Base-by-base conservation (phyloP, 768 basidiomycete species). In the Tremella yokohamensis region DNA sequence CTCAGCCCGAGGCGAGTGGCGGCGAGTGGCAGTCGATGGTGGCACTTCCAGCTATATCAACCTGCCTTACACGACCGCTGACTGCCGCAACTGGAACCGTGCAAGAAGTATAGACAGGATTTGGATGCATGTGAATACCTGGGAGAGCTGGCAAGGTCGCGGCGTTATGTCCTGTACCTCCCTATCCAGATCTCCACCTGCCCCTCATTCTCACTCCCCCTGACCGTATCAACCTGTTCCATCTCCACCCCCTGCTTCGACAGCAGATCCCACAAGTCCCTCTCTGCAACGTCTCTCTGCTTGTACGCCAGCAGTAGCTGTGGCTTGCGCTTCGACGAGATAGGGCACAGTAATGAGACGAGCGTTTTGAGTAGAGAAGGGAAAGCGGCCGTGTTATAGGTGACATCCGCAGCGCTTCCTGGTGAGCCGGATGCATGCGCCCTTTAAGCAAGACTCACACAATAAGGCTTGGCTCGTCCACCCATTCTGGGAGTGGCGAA, bases 311-410 rank as follows among this genome's bases (percentile, higher is more conserved):
- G 70, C 8, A 93, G 60, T 2, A 93, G 78, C 0, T 44, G 52
- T 34, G 54, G 40, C 40, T 34, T 34, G n/a, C 56, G 2, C 24
- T 72, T 74, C 44, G 12, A 40, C 8, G 11, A 25, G 7, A 39
- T 9, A 57, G 60, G 67, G 56, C 22, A 2, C 20, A 84, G 64
- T 3, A 92, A 78, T 1, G 76, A 70, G 3, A 78, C 76, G 20
- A 94, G 77, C 0, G 89, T 91, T n/a, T 78, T 77, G 16, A 90
- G 75, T 40, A 94, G 83, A 0, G 87, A 80, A 1, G 87, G 83
- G 74, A 94, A 96, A 1, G 89, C 87, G 0, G 84, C 78, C 0
- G 88, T 89, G 77, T 94, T 94, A 79, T 93, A 94, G 0, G 90
- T 87, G 8, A 93, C 89, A 66, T 96, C 92, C 12, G 90, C 88